A percentile compares a stretch with the other conserved stretches of the same genome.
phyloP scores from a whole-genome alignment of 2,329 filamentous ascomycete species.

The Monilinia laxa region DNA sequence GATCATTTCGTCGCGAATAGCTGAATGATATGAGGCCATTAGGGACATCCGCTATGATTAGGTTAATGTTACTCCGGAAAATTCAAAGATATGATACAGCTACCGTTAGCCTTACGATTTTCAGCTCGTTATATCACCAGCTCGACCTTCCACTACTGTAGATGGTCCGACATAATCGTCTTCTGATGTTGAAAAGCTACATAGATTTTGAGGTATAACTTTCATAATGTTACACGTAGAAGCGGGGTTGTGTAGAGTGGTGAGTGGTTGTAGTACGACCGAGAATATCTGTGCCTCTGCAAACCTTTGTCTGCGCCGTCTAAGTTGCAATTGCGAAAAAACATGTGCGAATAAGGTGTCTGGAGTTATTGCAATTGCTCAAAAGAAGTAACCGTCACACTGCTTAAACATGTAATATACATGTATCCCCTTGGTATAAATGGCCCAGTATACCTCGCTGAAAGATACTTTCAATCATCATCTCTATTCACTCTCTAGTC shows the following conservation, averaged over 20 bases:
- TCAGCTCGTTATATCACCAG: neutral
- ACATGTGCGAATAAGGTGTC: neutral
- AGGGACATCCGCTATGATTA: neutral
- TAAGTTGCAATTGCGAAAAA: neutral
- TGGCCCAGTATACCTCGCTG: neutral
- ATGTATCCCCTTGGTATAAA: neutral
- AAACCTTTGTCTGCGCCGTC: neutral
- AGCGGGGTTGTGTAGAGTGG: conserved; percentile 1
- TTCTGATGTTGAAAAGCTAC: conserved; percentile 14
- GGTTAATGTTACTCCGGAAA: neutral
- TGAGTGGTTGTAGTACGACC: neutral
- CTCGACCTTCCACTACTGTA: neutral
- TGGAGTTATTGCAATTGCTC: neutral
- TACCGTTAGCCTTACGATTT: neutral
- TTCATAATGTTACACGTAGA: neutral
- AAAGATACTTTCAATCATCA: neutral
- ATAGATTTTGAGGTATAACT: neutral
- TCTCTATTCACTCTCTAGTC: neutral
- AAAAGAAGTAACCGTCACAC: neutral
- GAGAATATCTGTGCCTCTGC: neutral
- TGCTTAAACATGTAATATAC: neutral
- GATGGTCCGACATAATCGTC: conserved; percentile 5
- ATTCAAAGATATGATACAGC: neutral
- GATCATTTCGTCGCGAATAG: neutral
- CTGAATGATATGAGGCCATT: neutral